Evolutionary conservation across 495 filamentous ascomycete species (phyloP).

Genomic region (Neurospora sp.): DNA sequence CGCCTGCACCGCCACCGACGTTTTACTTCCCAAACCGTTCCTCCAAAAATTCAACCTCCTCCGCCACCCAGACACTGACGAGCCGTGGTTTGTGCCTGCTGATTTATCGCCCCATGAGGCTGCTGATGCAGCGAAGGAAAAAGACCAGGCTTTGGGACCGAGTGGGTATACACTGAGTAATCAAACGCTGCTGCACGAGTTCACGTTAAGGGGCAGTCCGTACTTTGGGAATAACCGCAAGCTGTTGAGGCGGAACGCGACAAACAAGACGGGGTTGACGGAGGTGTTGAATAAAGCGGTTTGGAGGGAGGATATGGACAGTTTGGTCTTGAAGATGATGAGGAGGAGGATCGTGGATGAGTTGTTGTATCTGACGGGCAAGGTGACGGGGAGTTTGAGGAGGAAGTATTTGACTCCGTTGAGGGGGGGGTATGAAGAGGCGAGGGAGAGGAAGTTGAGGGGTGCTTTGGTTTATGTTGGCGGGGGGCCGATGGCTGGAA

Average conservation of each 20-base stretch:
- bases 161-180: constrained; percentile 3
- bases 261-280: not conserved
- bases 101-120: not conserved
- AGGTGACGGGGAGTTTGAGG: not conserved
- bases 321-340: constrained; percentile 47
- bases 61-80: constrained; percentile 42
- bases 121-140: not conserved
- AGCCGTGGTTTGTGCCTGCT: constrained; percentile 49
- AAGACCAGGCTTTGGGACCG: constrained; percentile 1
- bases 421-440: constrained; percentile 20
- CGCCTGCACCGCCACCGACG: constrained; percentile 46
- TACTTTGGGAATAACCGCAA: not conserved
- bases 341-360: constrained; percentile 35
- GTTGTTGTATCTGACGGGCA: constrained; percentile 19
- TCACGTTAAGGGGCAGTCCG: not conserved
- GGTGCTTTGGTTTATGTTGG: constrained; percentile 25
- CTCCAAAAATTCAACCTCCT: constrained; percentile 52
- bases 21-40: constrained; percentile 50
- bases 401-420: not conserved
- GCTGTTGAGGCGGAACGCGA: constrained; percentile 7
- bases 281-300: constrained; percentile 14
- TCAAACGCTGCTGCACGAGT: constrained; percentile 6
- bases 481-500: not conserved
- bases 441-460: constrained; percentile 16
- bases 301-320: constrained; percentile 60